A percentile compares a stretch with the other conserved stretches of the same genome.
Conservation (phyloP, 2,329 filamentous ascomycete species). For the Diplodia corticola region DNA sequence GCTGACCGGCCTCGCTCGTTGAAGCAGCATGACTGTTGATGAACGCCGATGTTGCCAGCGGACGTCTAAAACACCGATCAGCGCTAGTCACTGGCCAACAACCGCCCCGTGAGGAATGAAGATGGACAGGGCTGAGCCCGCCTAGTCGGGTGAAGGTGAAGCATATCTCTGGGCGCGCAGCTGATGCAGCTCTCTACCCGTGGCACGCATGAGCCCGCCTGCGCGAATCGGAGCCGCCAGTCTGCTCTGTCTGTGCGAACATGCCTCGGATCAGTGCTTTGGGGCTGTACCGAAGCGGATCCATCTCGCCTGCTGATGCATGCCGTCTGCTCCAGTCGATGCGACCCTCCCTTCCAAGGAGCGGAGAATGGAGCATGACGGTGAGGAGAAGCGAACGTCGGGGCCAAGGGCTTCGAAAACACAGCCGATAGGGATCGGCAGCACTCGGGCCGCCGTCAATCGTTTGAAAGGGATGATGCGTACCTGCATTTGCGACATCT, state of each 20-base stretch:
- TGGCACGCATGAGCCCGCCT: background rate
- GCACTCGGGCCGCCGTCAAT: slow-evolving; percentile 18
- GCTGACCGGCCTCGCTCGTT: slow-evolving; percentile 24
- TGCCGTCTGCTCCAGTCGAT: background rate
- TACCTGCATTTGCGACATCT: slow-evolving; percentile 90
- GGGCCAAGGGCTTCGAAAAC: slow-evolving; percentile 1
- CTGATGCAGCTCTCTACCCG: background rate
- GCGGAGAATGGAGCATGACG: slow-evolving; percentile 9
- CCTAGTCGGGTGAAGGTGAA: background rate
- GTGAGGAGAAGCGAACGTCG: background rate
- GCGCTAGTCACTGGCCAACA: background rate
- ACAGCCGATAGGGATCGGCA: slow-evolving; percentile 13
- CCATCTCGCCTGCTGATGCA: slow-evolving; percentile 18
- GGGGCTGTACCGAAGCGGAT: background rate
- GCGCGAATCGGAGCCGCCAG: background rate
- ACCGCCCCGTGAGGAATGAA: background rate
- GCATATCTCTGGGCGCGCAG: background rate
- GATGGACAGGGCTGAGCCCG: background rate
- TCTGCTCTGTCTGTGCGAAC: slow-evolving; percentile 2
- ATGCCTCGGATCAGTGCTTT: background rate
- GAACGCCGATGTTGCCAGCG: slow-evolving; percentile 65
- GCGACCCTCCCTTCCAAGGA: background rate
- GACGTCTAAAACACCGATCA: slow-evolving; percentile 46
- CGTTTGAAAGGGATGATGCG: slow-evolving; percentile 6
- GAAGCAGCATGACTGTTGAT: slow-evolving; percentile 60